Evolutionary conservation across 2,329 filamentous ascomycete genomes (phyloP), one percentile per base, ranked within the genome.

Genomic region (Endothia cerciana): DNA sequence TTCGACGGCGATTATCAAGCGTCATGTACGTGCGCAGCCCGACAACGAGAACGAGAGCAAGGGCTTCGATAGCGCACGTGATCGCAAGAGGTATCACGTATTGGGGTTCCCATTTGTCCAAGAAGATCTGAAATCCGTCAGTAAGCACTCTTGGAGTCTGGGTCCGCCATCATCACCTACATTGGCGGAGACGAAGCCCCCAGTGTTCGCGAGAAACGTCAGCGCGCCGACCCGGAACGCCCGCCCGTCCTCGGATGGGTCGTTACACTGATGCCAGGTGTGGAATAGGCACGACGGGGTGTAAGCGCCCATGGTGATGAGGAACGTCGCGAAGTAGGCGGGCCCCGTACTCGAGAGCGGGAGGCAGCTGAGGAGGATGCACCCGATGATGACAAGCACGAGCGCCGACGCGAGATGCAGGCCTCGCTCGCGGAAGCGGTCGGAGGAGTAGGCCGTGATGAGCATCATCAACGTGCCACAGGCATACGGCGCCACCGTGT

Each of bases 401-500:
- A 63, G 49, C 19, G 60, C 19, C 17, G 38, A 53, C 0, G 49
- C 45, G 5, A 63, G n/a, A 22, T 55, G 51, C 8, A 43, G 25
- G 7, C 45, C 49, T 28, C 60, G 25, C 36, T 56, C 47, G 15
- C 60, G 45, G 45, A 56, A 55, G 19, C 38, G 36, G 49, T 63
- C 60, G 4, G 60, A 63, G 17, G 45, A 53, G 17, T 19, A 53
- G 13, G 60, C 45, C 36, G 49, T 53, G 30, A 43, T 28, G 11
- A 55, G 17, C 38, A 63, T 36, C 13, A 25, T 22, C n/a, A 85
- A 84, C 0, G 91, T 90, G 1, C 91, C 92, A 0, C 86, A 87
- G 56, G 92, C 83, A 71, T 94, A 94, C 1, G 92, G 92, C 0
- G 91, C 92, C 0, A 94, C 91, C 0, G 91, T 94, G 77, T 91